phyloP scores from a whole-genome alignment of 2,329 filamentous ascomycete genomes.

The Aureobasidium sp. region DNA sequence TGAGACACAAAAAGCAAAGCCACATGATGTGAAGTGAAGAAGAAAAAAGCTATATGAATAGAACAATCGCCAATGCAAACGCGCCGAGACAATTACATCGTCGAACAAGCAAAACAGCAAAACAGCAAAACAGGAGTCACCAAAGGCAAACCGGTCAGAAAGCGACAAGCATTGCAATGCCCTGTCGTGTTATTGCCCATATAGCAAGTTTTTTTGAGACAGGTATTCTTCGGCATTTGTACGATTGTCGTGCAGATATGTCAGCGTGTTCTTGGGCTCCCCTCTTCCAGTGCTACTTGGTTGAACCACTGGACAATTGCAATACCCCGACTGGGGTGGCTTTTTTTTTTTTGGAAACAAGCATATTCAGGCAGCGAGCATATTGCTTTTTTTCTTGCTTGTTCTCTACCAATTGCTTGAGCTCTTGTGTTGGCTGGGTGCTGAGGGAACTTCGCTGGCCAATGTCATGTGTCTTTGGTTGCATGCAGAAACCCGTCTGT shows the following conservation, averaged over 20 bases:
- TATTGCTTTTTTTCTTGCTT: not conserved
- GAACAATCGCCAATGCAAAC: not conserved
- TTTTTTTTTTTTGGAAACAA: not conserved
- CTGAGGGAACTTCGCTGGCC: not conserved
- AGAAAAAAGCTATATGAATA: not conserved
- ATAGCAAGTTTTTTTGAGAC: not conserved
- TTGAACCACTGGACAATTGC: not conserved
- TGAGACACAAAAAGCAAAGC: not conserved
- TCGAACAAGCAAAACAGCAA: not conserved
- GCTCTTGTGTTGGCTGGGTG: no score
- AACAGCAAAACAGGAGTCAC: not conserved
- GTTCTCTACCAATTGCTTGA: not conserved
- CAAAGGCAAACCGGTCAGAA: slow-evolving; percentile 1
- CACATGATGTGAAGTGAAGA: not conserved
- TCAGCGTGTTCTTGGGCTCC: not conserved
- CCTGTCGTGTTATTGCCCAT: not conserved
- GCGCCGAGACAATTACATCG: not conserved
- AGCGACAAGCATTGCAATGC: not conserved
- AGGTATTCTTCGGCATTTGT: not conserved
- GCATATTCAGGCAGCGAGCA: not conserved
- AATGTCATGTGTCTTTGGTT: not conserved
- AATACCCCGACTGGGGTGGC: not conserved
- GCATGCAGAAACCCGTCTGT: not conserved
- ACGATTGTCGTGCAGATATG: slow-evolving; percentile 1
- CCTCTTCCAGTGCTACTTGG: not conserved